These are phyloP conservation scores for Strobilomyces dryophilus DNA, from an alignment of 768 basidiomycete species.

Conservation along the genomic window DNA sequence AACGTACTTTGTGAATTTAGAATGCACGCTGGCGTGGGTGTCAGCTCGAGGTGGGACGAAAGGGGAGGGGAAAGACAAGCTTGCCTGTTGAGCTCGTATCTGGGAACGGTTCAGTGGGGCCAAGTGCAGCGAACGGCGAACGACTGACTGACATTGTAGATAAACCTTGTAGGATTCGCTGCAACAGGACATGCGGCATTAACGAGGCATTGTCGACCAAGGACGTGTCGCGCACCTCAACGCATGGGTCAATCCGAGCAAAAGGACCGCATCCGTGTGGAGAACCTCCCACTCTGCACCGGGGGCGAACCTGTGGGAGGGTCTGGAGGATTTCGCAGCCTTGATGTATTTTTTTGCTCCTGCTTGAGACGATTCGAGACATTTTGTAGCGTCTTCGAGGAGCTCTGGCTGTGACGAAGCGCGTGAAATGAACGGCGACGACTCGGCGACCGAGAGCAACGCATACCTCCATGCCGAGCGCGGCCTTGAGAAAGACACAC, in stretches of 20 bases:
- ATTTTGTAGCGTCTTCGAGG: conserved; percentile 58
- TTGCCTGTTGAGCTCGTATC: conserved; percentile 54
- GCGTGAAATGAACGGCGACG: neutral
- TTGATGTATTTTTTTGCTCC: conserved; percentile 52
- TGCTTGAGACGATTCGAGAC: conserved; percentile 56
- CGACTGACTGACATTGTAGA: conserved; percentile 65
- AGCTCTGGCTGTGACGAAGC: conserved; percentile 49
- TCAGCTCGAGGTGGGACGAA: conserved; percentile 19
- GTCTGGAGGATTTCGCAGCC: conserved; percentile 31
- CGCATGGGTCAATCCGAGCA: conserved; percentile 68
- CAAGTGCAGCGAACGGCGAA: neutral
- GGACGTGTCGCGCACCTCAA: conserved; percentile 45
- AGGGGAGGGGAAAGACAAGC: conserved; percentile 10
- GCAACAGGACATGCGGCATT: neutral
- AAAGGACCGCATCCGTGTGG: conserved; percentile 65
- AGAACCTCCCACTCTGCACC: conserved; percentile 77
- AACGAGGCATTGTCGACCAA: conserved; percentile 1
- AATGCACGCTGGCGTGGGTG: conserved; percentile 46
- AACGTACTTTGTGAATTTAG: conserved; percentile 65
- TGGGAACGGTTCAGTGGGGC: conserved; percentile 18
- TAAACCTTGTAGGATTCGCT: conserved; percentile 80
- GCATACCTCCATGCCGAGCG: conserved; percentile 63
- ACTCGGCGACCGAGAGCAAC: neutral
- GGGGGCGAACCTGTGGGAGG: conserved; percentile 44
- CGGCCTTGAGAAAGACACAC: conserved; percentile 25